These are phyloP conservation scores for Pyricularia sp. DNA, from an alignment of 2,329 filamentous ascomycete genomes.

Conservation along the genomic window DNA sequence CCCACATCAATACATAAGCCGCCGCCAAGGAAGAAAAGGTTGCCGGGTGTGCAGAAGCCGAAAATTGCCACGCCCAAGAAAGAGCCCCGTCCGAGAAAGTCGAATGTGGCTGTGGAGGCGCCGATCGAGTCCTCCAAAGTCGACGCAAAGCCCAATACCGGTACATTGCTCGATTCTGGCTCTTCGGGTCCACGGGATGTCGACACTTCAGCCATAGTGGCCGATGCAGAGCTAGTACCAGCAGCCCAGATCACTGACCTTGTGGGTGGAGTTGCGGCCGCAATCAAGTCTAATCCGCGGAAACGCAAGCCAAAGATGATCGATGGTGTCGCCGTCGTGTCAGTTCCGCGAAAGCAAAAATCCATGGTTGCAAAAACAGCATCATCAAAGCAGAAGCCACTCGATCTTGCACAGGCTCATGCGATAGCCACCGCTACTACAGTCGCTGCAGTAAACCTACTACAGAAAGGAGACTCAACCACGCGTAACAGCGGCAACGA, in stretches of 20 bases:
- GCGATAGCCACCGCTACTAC: not conserved
- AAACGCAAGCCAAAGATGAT: constrained; percentile 37
- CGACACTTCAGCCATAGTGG: not conserved
- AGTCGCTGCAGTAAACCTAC: not conserved
- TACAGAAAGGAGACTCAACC: not conserved
- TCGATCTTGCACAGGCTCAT: not conserved
- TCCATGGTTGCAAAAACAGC: not conserved
- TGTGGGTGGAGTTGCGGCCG: constrained; percentile 24
- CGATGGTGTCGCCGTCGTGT: constrained; percentile 22
- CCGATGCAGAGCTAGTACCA: not conserved
- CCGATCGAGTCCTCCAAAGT: not conserved
- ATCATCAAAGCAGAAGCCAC: not conserved
- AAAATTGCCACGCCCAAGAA: not conserved
- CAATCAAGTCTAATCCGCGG: constrained; percentile 39
- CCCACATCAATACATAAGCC: not conserved
- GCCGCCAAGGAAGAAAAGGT: not conserved
- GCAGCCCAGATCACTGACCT: not conserved
- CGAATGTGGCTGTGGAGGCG: not conserved
- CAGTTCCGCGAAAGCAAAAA: not conserved
- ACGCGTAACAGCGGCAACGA: not conserved
- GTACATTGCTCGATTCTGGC: not conserved
- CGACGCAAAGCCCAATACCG: not conserved
- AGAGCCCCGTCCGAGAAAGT: not conserved
- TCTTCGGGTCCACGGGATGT: not conserved
- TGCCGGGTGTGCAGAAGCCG: not conserved